These are phyloP conservation scores for Skeletonema costatum DNA, from an alignment of 108 stramenopile genomes.

Conservation along the genomic window DNA sequence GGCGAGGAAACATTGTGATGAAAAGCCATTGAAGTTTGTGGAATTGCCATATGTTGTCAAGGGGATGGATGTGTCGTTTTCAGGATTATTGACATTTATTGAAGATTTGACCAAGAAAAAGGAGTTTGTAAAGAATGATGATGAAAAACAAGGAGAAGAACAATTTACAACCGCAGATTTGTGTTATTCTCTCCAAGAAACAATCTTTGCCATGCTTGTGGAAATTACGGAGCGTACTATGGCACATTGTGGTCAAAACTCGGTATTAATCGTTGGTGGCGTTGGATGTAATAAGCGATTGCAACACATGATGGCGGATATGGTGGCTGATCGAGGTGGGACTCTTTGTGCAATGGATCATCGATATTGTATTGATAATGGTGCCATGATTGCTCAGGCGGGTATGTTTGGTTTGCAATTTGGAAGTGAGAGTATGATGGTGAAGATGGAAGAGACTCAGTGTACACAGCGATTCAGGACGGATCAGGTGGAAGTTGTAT, in stretches of 20 bases:
- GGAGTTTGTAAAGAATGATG: slow-evolving; percentile 38
- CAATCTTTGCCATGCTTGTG: slow-evolving; percentile 98
- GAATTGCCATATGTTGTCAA: slow-evolving; percentile 98
- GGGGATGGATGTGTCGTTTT: slow-evolving; percentile 99
- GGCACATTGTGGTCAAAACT: slow-evolving; percentile 91
- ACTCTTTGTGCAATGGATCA: slow-evolving; percentile 96
- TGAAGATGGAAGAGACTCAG: slow-evolving; percentile 81
- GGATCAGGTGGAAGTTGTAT: slow-evolving; percentile 90
- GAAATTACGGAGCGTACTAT: slow-evolving; percentile 99
- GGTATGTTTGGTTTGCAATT: slow-evolving; percentile 96
- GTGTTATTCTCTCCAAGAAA: slow-evolving; percentile 98
- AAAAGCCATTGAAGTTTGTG: slow-evolving; percentile 51
- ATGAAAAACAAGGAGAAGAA: slow-evolving; percentile 5
- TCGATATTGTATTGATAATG: slow-evolving; percentile 99
- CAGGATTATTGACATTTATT: slow-evolving; percentile 64
- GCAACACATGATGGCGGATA: slow-evolving; percentile 97
- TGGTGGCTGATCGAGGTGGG: slow-evolving; percentile 94
- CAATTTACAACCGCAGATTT: slow-evolving; percentile 86
- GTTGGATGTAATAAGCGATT: slow-evolving; percentile 98
- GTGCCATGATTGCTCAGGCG: slow-evolving; percentile 99
- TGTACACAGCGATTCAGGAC: slow-evolving; percentile 96
- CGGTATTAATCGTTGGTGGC: slow-evolving; percentile 98
- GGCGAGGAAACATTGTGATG: slow-evolving; percentile 72
- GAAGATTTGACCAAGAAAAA: slow-evolving; percentile 54
- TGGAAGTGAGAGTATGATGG: slow-evolving; percentile 64